Evolutionary conservation across 495 filamentous ascomycete genomes (phyloP).

Genomic region (Hypoxylon intermedium): DNA sequence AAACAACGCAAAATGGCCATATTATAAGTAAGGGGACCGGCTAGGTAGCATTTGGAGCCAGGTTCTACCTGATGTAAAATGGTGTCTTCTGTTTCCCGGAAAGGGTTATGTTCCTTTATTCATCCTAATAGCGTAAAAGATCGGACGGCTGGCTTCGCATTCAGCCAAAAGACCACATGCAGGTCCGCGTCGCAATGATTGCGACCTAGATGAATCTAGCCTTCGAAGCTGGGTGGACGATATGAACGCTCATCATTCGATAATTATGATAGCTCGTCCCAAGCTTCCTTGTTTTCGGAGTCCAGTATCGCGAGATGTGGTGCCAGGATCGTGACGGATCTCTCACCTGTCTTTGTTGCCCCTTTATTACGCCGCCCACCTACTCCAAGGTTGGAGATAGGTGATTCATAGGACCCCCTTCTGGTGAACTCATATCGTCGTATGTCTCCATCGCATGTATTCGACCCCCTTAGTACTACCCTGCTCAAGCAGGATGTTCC

Average conservation of each 20-base stretch:
- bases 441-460: slow-evolving; percentile 19
- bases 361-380: slow-evolving; percentile 4
- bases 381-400: neutral
- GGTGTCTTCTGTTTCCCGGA: slow-evolving; percentile 1
- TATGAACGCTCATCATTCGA: too few species aligned
- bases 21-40: neutral
- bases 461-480: neutral
- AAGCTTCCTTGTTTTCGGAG: slow-evolving; percentile 11
- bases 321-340: neutral
- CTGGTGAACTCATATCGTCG: slow-evolving; percentile 5
- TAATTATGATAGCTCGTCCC: slow-evolving; percentile 4
- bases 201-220: slow-evolving; percentile 1
- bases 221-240: slow-evolving; percentile 5
- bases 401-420: neutral
- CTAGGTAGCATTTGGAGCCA: slow-evolving; percentile 2
- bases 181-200: slow-evolving; percentile 17
- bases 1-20: slow-evolving; percentile 2
- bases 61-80: slow-evolving; percentile 10
- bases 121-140: slow-evolving; percentile 29
- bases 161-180: slow-evolving; percentile 25
- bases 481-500: slow-evolving; percentile 6
- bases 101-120: slow-evolving; percentile 5
- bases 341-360: neutral
- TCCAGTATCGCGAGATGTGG: slow-evolving; percentile 19
- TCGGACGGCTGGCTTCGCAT: slow-evolving; percentile 21